These are phyloP conservation scores for Talaromyces verruculosus DNA, from an alignment of 2,329 filamentous ascomycete species.

Conservation along the genomic window DNA sequence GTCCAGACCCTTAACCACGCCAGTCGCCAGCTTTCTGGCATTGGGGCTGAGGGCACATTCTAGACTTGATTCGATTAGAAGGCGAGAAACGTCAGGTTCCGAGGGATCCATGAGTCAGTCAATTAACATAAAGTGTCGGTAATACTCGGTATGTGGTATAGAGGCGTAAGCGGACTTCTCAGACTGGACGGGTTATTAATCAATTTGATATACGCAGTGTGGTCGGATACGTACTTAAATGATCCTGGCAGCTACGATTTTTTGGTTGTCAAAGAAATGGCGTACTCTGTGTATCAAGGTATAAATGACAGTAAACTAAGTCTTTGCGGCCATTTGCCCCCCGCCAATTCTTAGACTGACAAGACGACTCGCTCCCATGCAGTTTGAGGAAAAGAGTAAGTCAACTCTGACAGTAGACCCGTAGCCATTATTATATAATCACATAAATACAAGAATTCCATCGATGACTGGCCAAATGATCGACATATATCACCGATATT, in stretches of 20 bases:
- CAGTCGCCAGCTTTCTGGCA: background rate
- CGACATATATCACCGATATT: conserved; percentile 6
- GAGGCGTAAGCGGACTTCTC: background rate
- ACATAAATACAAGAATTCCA: conserved; percentile 3
- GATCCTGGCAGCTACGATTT: background rate
- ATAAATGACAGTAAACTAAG: background rate
- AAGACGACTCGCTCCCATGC: background rate
- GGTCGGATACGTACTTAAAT: background rate
- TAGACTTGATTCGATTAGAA: background rate
- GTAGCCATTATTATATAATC: conserved; percentile 11
- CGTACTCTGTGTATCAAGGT: background rate
- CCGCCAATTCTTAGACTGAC: background rate
- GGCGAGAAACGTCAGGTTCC: background rate
- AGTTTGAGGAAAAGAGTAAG: no score
- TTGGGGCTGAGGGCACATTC: background rate
- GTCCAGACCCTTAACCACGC: background rate
- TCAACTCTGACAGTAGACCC: background rate
- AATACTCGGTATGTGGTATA: background rate
- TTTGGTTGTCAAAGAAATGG: no score
- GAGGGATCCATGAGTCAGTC: background rate
- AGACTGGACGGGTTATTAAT: background rate
- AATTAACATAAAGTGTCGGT: background rate
- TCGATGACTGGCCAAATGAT: conserved; percentile 1
- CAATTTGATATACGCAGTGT: background rate
- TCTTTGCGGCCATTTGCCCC: background rate